These are phyloP conservation scores for Cephalotrichum gorgonifer DNA, from an alignment of 2,329 filamentous ascomycete species.

Conservation along the genomic window DNA sequence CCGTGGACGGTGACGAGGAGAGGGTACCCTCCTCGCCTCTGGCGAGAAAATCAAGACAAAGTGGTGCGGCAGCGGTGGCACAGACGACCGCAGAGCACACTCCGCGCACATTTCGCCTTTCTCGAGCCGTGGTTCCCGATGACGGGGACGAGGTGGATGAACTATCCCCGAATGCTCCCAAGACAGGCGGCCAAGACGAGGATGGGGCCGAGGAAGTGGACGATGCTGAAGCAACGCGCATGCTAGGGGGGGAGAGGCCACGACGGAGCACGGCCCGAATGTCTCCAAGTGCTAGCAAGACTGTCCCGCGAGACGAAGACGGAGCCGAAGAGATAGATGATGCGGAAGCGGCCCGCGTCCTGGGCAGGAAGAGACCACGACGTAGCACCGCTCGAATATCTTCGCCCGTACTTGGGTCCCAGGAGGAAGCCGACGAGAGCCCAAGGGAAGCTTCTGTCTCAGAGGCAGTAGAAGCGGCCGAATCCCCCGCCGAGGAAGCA, in stretches of 20 bases:
- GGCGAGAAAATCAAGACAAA: conserved; percentile 28
- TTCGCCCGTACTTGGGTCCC: neutral
- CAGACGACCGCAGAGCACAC: conserved; percentile 14
- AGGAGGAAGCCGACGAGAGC: conserved; percentile 1
- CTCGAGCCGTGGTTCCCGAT: conserved; percentile 4
- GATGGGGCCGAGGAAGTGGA: conserved; percentile 33
- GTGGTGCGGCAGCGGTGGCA: conserved; percentile 17
- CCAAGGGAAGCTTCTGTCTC: neutral
- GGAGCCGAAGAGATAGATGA: conserved; percentile 33
- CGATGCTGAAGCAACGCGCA: conserved; percentile 21
- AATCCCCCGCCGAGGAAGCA: conserved; percentile 4
- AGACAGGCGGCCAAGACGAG: conserved; percentile 11
- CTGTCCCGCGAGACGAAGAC: conserved; percentile 14
- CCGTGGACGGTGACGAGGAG: neutral
- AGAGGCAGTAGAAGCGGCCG: neutral
- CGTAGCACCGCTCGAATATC: neutral
- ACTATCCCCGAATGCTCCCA: conserved; percentile 19
- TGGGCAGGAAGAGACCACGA: conserved; percentile 19
- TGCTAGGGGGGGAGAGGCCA: conserved; percentile 19
- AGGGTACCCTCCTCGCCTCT: conserved; percentile 27
- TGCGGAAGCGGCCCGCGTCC: conserved; percentile 20
- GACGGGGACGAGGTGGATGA: conserved; percentile 17
- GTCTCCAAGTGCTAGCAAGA: conserved; percentile 11
- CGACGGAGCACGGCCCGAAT: neutral
- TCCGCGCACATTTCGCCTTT: conserved; percentile 5